phyloP scores from a whole-genome alignment of 805 yeast genomes.

The Wickerhamia fluorescens region DNA sequence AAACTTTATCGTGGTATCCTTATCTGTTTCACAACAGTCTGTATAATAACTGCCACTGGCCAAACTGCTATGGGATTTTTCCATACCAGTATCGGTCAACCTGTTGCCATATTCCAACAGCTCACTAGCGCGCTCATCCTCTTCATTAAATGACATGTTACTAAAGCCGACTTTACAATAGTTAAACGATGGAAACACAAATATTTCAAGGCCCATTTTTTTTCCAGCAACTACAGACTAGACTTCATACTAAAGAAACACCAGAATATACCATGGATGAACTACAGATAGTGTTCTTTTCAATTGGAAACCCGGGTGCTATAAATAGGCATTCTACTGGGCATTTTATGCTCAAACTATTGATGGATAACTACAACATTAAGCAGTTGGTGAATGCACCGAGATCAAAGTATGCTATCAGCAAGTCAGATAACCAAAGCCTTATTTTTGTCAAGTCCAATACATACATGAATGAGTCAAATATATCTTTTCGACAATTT shows the following conservation, averaged over 20 bases:
- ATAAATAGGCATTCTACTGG: conserved; percentile 35
- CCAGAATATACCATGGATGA: background rate
- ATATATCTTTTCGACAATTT: conserved; percentile 20
- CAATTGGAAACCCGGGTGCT: conserved; percentile 38
- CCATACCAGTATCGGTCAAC: no score
- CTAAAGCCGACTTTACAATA: no score
- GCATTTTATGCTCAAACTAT: conserved; percentile 22
- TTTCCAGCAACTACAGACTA: no score
- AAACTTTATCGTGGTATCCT: no score
- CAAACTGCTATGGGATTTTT: no score
- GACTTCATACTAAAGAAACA: background rate
- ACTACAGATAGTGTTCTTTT: conserved; percentile 14
- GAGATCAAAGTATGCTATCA: conserved; percentile 22
- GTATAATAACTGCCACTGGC: no score
- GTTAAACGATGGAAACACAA: no score
- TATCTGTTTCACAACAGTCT: no score
- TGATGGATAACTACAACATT: conserved; percentile 20
- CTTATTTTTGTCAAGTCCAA: conserved; percentile 29
- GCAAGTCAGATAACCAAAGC: conserved; percentile 11
- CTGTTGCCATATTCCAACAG: no score
- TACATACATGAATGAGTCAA: conserved; percentile 35
- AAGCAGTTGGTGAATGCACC: conserved; percentile 19
- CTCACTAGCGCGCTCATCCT: no score
- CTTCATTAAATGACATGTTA: no score
- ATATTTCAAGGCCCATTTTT: no score